A percentile compares a stretch with the other conserved stretches of the same genome.
Evolutionary conservation across 345 rosid genomes (phyloP).

Genomic region (Bruguiera gymnorhiza): DNA sequence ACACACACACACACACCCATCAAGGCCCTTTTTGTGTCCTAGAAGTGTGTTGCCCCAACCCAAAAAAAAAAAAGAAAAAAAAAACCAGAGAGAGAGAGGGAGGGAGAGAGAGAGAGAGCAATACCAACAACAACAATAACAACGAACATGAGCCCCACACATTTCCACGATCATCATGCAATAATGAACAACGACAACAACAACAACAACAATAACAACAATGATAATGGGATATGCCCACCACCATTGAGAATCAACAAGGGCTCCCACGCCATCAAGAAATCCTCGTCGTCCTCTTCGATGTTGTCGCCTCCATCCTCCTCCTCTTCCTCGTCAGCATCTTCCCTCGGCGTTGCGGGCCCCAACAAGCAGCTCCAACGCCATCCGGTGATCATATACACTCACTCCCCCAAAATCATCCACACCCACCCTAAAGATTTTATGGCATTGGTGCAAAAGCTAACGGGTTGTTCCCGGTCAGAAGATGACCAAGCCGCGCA

Average conservation of each 20-base stretch:
- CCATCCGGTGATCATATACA: conserved; percentile 91
- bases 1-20: no score
- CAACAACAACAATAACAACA: conserved; percentile 20
- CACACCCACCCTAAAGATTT: conserved; percentile 83
- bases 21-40: no score
- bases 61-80: background rate
- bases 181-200: conserved; percentile 14
- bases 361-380: conserved; percentile 43
- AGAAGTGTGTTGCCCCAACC: background rate
- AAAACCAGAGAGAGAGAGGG: no score
- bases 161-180: conserved; percentile 21
- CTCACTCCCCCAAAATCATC: conserved; percentile 85
- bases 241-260: conserved; percentile 42
- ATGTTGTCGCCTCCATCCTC: conserved; percentile 21
- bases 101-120: no score
- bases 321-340: conserved; percentile 31
- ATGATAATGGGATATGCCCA: conserved; percentile 28
- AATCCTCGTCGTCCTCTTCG: conserved; percentile 28
- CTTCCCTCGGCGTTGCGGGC: background rate
- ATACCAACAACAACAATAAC: background rate
- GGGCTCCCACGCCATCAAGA: conserved; percentile 55
- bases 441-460: conserved; percentile 88
- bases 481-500: conserved; percentile 26
- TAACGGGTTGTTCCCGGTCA: conserved; percentile 69
- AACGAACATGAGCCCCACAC: conserved; percentile 35